Evolutionary conservation across 2,329 filamentous ascomycete species (phyloP), one percentile per base, ranked within the genome.

Genomic region (Magnaporthiopsis rhizophila): DNA sequence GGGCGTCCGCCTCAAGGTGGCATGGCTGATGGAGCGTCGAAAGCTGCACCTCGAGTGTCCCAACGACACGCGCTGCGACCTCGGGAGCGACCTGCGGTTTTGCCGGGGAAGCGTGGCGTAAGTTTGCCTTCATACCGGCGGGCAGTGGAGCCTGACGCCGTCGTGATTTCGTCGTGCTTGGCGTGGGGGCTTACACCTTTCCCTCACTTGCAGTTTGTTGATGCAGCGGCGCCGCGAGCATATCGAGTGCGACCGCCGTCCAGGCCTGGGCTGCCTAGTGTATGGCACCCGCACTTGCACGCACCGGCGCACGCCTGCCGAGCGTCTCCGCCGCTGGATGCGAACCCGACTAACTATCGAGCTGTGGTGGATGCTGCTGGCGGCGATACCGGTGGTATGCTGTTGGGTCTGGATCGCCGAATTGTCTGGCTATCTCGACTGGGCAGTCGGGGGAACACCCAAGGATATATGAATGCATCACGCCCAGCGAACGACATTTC

Each of bases 21-120:
- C 84, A 65, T 91, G 89, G 89, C 78, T 91, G 5, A 79, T 90
- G 65, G 81, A 88, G 68, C 82, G 88, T 15, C 81, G 86, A 24
- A 81, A 77, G 59, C 77, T 86, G 50, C 85, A 88, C 65, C 80
- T 91, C 11, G 84, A 89, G 68, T 89, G 87, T 68, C 89, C 87
- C 5, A 86, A 84, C 64, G 78, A 85, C 67, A 74, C 75, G 64
- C 75, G 78, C 15, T 88, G 85, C 66, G 84, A 86, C 66, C 71
- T 88, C 36, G 79, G 83, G 4, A 87, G 82, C 66, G 86, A 88
- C 69, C 71, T 84, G 60, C 77, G 79, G 34, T 88, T 88, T 73
- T 88, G 85, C 68, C 75, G 84, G 53, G 84, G 85, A 2, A 86
- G 81, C 64, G 81, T 87, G 0, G 79, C 78, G 84, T 86, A 72